Evolutionary conservation across 2,329 filamentous ascomycete species (phyloP), one percentile per base, ranked within the genome.

Genomic region (Monosporascus sp.): DNA sequence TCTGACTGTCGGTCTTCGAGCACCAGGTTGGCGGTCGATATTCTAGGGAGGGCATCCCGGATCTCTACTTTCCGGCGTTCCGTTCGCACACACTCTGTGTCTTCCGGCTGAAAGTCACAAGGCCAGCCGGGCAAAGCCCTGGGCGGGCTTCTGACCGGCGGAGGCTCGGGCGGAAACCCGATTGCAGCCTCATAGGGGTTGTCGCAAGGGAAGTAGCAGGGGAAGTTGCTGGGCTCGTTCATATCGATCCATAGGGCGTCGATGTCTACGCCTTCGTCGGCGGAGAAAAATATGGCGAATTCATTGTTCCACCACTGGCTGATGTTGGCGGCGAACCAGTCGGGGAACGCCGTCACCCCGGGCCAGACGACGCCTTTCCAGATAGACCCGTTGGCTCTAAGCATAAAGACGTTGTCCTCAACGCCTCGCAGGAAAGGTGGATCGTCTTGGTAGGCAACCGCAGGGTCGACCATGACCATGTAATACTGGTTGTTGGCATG

Each of bases 231-330:
- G 2, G 72, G 71, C 62, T 84, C 80, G 54, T 83, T 84, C 80
- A 87, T 82, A 60, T 90, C 87, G 58, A 89, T 89, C 85, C 88
- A 92, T 1, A 93, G 73, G 1, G 81, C 89, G 56, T 93, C 89
- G 48, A 93, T 86, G 58, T 92, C 82, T 17, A 93, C 76, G 31
- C 88, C 89, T 2, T 71, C 76, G 0, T 83, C 73, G 0, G 79
- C 69, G 54, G 78, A 68, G 70, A 92, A 91, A 72, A 89, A 89
- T 1, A 64, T 67, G 0, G 65, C 68, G 60, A 93, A 86, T 64
- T 92, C 80, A 5, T 76, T 74, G 57, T 83, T 83, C 89, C 89
- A 93, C 68, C 84, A 94, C 1, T 70, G 62, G 47, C 83, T 77
- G 2, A 83, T 81, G 49, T 82, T 82, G 7, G 79, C 76, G 18